Conservation (phyloP, 2,329 filamentous ascomycete genomes). For the Podosphaera xanthii region DNA sequence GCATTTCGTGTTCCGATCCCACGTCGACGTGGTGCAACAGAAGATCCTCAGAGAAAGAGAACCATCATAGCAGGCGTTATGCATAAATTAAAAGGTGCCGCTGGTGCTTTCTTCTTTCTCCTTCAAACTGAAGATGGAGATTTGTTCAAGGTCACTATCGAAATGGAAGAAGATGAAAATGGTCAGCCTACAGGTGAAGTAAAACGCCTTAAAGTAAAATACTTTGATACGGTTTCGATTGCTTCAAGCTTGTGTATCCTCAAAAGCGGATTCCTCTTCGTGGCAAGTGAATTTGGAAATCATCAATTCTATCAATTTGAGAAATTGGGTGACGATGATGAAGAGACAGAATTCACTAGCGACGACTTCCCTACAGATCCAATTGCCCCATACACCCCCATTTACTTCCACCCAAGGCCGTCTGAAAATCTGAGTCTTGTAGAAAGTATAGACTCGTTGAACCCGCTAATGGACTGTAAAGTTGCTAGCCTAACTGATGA, state of each 20-base stretch:
- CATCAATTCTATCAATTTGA: constrained; percentile 94
- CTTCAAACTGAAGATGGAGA: constrained; percentile 95
- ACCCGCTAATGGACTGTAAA: constrained; percentile 77
- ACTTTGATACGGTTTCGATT: constrained; percentile 88
- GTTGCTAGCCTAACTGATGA: constrained; percentile 78
- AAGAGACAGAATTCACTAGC: constrained; percentile 68
- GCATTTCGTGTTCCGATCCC: constrained; percentile 78
- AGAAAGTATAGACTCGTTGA: constrained; percentile 70
- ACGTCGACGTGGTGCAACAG: constrained; percentile 62
- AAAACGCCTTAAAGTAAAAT: constrained; percentile 71
- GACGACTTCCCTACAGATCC: constrained; percentile 63
- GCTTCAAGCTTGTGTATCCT: constrained; percentile 75
- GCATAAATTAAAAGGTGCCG: constrained; percentile 70
- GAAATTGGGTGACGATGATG: constrained; percentile 85
- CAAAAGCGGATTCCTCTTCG: constrained; percentile 87
- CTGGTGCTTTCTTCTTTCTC: constrained; percentile 87
- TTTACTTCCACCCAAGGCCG: constrained; percentile 64
- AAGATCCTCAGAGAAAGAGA: constrained; percentile 79
- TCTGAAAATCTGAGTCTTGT: constrained; percentile 67
- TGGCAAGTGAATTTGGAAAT: constrained; percentile 79
- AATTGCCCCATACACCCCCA: constrained; percentile 45
- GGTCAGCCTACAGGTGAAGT: constrained; percentile 66
- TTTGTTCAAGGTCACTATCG: constrained; percentile 85
- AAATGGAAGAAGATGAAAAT: constrained; percentile 64
- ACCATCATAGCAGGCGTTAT: constrained; percentile 80